Conservation (phyloP, 345 rosid genomes). For the Brassica rapa region DNA sequence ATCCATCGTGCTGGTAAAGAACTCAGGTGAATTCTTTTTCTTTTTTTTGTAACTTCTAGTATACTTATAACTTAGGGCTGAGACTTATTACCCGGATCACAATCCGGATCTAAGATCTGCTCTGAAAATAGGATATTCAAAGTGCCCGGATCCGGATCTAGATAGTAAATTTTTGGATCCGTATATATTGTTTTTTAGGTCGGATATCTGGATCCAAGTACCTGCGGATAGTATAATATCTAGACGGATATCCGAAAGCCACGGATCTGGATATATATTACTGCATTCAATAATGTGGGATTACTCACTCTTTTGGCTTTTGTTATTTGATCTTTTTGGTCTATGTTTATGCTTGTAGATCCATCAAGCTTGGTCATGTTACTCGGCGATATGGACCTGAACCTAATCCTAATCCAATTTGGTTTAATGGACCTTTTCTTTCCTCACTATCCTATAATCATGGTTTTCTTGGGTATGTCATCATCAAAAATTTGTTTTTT, state of each 20-base stretch:
- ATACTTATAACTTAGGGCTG: not conserved
- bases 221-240: too few relatives aligned
- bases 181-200: not conserved
- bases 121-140: not conserved
- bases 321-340: not conserved
- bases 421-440: conserved; percentile 68
- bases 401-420: conserved; percentile 32
- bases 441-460: conserved; percentile 46
- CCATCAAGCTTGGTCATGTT: conserved; percentile 79
- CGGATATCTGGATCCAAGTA: too few relatives aligned
- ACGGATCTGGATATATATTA: too few relatives aligned
- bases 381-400: conserved; percentile 54
- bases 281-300: conserved; percentile 32
- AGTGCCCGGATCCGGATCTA: too few relatives aligned
- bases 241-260: not conserved
- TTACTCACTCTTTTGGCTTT: not conserved
- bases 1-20: conserved; percentile 84
- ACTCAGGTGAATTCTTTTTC: conserved; percentile 42
- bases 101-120: not conserved
- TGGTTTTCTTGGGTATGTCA: conserved; percentile 34
- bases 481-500: not conserved
- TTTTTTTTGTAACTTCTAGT: not conserved
- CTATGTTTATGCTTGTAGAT: conserved; percentile 45
- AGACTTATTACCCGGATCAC: not conserved
- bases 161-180: not conserved